phyloP scores from a whole-genome alignment of 1,284 basidiomycete species.

The Anthracocystis walkeri region DNA sequence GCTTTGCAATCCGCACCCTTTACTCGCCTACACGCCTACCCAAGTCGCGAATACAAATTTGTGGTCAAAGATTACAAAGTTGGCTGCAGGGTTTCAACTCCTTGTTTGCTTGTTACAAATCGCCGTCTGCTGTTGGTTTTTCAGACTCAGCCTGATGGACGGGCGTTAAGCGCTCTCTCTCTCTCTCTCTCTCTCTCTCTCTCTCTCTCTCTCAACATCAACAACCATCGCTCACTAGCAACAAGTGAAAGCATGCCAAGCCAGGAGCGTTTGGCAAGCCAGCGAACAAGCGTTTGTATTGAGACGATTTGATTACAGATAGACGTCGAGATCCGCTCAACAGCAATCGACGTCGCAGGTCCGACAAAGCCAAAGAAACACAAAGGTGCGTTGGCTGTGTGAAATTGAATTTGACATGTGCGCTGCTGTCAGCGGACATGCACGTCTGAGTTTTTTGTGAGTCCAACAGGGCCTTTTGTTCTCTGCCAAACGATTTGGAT shows the following conservation, averaged over 20 bases:
- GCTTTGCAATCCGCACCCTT: conserved; percentile 3
- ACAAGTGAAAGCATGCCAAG: too few species aligned
- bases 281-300: too few species aligned
- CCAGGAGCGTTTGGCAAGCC: too few species aligned
- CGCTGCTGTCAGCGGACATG: conserved; percentile 31
- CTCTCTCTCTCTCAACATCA: too few species aligned
- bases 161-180: too few species aligned
- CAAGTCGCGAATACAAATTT: not conserved
- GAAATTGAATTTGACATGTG: conserved; percentile 6
- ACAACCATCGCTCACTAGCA: too few species aligned
- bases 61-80: not conserved
- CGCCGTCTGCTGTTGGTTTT: too few species aligned
- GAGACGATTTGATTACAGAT: not conserved
- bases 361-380: not conserved
- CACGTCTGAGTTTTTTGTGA: not conserved
- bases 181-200: too few species aligned
- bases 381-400: too few species aligned
- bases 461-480: too few species aligned
- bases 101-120: too few species aligned
- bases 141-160: too few species aligned
- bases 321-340: not conserved
- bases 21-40: not conserved
- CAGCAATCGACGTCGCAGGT: conserved; percentile 11
- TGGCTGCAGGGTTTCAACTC: conserved; percentile 5
- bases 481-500: not conserved